These are phyloP conservation scores for Wickerhamiella vanderwaltii DNA, from an alignment of 805 yeast species.

Conservation along the genomic window DNA sequence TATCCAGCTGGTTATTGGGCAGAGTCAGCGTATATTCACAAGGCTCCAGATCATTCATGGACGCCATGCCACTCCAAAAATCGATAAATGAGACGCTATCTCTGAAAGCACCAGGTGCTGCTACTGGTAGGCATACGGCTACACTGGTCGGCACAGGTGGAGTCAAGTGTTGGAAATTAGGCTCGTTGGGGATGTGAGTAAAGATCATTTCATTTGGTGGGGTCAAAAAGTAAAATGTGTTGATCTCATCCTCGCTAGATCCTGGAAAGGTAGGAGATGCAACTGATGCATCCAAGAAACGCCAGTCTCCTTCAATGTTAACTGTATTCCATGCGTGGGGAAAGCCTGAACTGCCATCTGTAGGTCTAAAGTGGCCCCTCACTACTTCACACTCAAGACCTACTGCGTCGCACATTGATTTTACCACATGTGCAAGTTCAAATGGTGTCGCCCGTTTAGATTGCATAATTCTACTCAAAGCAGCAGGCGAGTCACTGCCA, in stretches of 20 bases:
- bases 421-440: constrained; percentile 67
- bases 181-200: constrained; percentile 75
- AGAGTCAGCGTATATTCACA: constrained; percentile 65
- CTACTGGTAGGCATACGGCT: constrained; percentile 71
- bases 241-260: constrained; percentile 33
- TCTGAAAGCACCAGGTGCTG: constrained; percentile 67
- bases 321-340: constrained; percentile 84
- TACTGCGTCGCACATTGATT: constrained; percentile 55
- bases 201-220: constrained; percentile 65
- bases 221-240: constrained; percentile 61
- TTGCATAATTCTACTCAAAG: constrained; percentile 25
- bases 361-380: constrained; percentile 72
- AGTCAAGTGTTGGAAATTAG: constrained; percentile 69
- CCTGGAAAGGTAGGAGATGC: constrained; percentile 49
- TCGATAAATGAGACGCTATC: constrained; percentile 47
- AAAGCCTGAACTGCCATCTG: constrained; percentile 40
- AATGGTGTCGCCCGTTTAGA: constrained; percentile 48
- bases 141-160: constrained; percentile 74
- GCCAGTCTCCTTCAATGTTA: constrained; percentile 60
- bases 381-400: constrained; percentile 66
- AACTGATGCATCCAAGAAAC: constrained; percentile 60
- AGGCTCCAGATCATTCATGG: constrained; percentile 61
- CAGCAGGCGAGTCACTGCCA: constrained; percentile 18
- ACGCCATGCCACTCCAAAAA: constrained; percentile 66
- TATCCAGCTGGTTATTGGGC: constrained; percentile 53